Evolutionary conservation across 805 yeast species (phyloP).

Genomic region (Blastobotrys attinorum): DNA sequence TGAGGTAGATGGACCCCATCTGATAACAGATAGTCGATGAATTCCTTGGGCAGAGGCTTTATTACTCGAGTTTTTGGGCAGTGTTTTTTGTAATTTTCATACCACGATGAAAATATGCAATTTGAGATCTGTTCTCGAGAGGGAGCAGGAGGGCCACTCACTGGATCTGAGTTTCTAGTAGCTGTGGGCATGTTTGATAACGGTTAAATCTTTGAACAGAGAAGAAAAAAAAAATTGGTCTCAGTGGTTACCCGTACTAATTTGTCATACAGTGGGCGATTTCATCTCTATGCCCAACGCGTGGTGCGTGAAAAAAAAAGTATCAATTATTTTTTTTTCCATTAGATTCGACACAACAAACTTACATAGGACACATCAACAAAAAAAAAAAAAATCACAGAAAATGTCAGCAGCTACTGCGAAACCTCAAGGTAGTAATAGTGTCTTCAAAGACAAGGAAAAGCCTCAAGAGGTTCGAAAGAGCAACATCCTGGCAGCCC

Average conservation of each 20-base stretch:
- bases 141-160: background rate
- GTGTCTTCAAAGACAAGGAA: conserved; percentile 72
- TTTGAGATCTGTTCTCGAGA: conserved; percentile 34
- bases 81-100: conserved; percentile 39
- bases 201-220: background rate
- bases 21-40: conserved; percentile 50
- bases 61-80: conserved; percentile 46
- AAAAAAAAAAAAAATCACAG: background rate
- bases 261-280: no score
- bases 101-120: conserved; percentile 57
- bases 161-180: background rate
- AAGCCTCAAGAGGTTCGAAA: conserved; percentile 92
- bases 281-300: no score
- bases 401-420: conserved; percentile 11
- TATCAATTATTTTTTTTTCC: background rate
- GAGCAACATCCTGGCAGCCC: conserved; percentile 82
- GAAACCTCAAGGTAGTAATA: conserved; percentile 9
- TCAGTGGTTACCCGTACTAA: background rate
- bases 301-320: background rate
- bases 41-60: conserved; percentile 49
- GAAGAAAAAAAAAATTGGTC: background rate
- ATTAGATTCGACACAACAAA: background rate
- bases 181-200: background rate
- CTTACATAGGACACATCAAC: background rate
- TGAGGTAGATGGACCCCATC: conserved; percentile 64